Conservation (phyloP, 148 eudicot species). For the Linanthus parryae region DNA sequence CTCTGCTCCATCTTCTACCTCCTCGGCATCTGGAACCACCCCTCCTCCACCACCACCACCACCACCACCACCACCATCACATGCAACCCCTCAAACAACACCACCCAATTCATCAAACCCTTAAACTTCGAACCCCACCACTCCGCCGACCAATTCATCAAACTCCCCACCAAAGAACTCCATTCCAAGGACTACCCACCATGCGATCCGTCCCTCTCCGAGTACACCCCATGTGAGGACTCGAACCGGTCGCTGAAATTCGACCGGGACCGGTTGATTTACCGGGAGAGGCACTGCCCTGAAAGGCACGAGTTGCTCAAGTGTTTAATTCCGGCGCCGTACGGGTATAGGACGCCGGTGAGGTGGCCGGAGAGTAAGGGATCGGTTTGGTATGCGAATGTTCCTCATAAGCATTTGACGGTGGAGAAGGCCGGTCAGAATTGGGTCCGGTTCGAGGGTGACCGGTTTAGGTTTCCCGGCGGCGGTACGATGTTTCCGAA, state of each 20-base stretch:
- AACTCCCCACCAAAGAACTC: constrained; percentile 5
- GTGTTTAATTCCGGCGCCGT: constrained; percentile 74
- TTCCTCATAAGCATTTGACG: constrained; percentile 88
- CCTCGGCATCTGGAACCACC: constrained; percentile 12
- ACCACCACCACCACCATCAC: constrained; percentile 1
- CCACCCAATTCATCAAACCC: neutral
- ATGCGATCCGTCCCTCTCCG: constrained; percentile 37
- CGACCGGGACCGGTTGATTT: constrained; percentile 35
- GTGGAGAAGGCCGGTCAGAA: constrained; percentile 90
- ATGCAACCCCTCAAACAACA: constrained; percentile 1
- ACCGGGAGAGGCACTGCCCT: constrained; percentile 85
- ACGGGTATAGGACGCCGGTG: constrained; percentile 58
- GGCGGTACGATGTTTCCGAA: constrained; percentile 91
- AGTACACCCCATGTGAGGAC: constrained; percentile 85
- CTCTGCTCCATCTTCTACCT: neutral
- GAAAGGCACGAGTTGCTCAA: constrained; percentile 27
- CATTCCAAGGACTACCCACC: constrained; percentile 55
- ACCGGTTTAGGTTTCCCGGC: constrained; percentile 84
- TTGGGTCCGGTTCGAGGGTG: constrained; percentile 79
- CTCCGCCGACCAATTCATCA: constrained; percentile 25
- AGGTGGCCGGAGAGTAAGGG: constrained; percentile 82
- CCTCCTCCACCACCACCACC: constrained; percentile 1
- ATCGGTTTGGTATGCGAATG: constrained; percentile 74
- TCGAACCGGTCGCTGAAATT: constrained; percentile 49
- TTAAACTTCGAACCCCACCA: constrained; percentile 64